Percentiles rank a stretch among this genome's conserved stretches.
phyloP scores from a whole-genome alignment of 495 filamentous ascomycete species.

The Hypomontagnella monticulosa region DNA sequence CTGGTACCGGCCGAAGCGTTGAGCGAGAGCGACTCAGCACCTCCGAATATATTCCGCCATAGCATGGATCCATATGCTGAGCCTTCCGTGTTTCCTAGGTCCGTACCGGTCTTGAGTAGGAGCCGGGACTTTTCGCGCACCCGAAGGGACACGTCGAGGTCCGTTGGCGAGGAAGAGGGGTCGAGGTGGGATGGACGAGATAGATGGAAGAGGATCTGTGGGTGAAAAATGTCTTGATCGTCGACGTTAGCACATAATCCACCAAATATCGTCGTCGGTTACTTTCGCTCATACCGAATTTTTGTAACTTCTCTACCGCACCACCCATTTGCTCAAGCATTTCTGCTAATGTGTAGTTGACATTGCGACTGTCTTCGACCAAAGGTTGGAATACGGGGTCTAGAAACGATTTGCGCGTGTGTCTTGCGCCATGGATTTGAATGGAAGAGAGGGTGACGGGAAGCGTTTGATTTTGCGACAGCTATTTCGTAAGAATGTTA shows the following conservation, averaged over 20 bases:
- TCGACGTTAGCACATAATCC: slow-evolving; percentile 24
- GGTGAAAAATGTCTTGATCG: slow-evolving; percentile 81
- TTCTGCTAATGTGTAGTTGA: slow-evolving; percentile 78
- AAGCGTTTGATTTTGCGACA: slow-evolving; percentile 77
- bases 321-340: slow-evolving; percentile 74
- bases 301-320: slow-evolving; percentile 76
- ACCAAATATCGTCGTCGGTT: neutral
- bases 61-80: slow-evolving; percentile 86
- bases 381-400: slow-evolving; percentile 80
- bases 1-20: slow-evolving; percentile 89
- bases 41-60: slow-evolving; percentile 92
- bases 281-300: slow-evolving; percentile 70
- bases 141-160: slow-evolving; percentile 78
- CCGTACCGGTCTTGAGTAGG: slow-evolving; percentile 88
- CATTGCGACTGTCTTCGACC: slow-evolving; percentile 71
- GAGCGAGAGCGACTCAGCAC: slow-evolving; percentile 83
- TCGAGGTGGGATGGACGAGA: slow-evolving; percentile 71
- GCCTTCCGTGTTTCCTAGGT: slow-evolving; percentile 89
- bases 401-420: slow-evolving; percentile 83
- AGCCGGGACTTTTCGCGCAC: slow-evolving; percentile 82
- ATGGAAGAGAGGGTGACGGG: slow-evolving; percentile 81
- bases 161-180: slow-evolving; percentile 68
- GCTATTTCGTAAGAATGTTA: slow-evolving; percentile 52
- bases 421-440: slow-evolving; percentile 76
- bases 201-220: slow-evolving; percentile 80